These are phyloP conservation scores for Tausonia pullulans DNA, from an alignment of 1,284 basidiomycete species.

Conservation along the genomic window DNA sequence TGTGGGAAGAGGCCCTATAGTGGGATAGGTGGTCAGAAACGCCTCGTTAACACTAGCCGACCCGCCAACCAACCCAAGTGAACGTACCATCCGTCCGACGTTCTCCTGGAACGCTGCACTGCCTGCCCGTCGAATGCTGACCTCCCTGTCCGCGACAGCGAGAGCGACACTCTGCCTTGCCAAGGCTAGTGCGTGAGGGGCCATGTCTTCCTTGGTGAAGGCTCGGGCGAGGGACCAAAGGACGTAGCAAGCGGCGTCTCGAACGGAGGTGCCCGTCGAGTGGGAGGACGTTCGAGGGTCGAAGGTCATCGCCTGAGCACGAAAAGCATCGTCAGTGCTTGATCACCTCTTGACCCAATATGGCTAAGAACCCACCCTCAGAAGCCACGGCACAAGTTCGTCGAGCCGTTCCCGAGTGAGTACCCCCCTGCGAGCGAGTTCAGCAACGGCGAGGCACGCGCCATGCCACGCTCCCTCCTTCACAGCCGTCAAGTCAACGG, in stretches of 20 bases:
- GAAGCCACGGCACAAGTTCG: constrained; percentile 60
- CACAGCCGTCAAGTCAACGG: constrained; percentile 32
- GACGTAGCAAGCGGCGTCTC: constrained; percentile 89
- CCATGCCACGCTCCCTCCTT: constrained; percentile 88
- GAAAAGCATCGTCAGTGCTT: neutral
- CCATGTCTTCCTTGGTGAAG: constrained; percentile 49
- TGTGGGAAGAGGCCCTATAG: constrained; percentile 73
- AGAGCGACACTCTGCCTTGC: constrained; percentile 64
- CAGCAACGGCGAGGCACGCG: constrained; percentile 81
- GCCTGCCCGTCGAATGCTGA: constrained; percentile 89
- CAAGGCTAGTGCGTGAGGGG: constrained; percentile 52
- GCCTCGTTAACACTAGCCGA: neutral
- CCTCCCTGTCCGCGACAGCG: constrained; percentile 81
- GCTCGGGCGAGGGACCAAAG: constrained; percentile 87
- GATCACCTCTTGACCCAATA: neutral
- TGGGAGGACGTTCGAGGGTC: constrained; percentile 85
- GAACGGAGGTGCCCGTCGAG: constrained; percentile 84
- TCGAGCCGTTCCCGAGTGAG: constrained; percentile 48
- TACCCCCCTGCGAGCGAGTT: constrained; percentile 74
- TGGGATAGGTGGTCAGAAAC: neutral
- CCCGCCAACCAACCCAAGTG: constrained; percentile 14
- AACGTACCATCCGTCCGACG: constrained; percentile 76
- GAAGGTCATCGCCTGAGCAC: constrained; percentile 68
- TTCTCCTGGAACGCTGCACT: constrained; percentile 97
- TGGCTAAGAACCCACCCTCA: constrained; percentile 46